Percentiles rank a stretch among this genome's conserved stretches.
Conservation (phyloP, 2,329 filamentous ascomycete species). For the Xylariomycetidae sp. region DNA sequence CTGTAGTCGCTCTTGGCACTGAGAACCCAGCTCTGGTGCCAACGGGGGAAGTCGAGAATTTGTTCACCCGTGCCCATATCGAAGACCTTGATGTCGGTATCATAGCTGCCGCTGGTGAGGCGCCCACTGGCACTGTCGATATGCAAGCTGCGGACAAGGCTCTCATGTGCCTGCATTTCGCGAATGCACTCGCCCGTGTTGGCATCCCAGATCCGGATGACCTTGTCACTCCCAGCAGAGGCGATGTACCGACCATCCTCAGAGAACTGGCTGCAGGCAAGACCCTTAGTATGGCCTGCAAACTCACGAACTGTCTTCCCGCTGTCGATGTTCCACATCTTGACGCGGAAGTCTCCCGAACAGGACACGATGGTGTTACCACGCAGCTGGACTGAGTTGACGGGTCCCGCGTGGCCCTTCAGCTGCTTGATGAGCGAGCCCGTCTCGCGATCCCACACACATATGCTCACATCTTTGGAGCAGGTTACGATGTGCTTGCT, state of each 20-base stretch:
- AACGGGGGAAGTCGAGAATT: constrained; percentile 81
- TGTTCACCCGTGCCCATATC: constrained; percentile 75
- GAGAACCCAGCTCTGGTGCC: constrained; percentile 95
- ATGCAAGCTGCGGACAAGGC: constrained; percentile 83
- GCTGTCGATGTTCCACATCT: constrained; percentile 90
- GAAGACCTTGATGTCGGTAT: constrained; percentile 92
- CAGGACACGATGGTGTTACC: constrained; percentile 91
- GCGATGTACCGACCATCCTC: constrained; percentile 92
- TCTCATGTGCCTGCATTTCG: constrained; percentile 75
- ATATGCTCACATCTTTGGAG: constrained; percentile 91
- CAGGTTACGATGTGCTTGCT: constrained; percentile 91
- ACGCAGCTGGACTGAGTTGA: constrained; percentile 93
- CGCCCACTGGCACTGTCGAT: constrained; percentile 82
- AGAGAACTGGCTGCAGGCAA: constrained; percentile 93
- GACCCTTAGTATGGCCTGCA: constrained; percentile 79
- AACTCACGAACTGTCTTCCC: constrained; percentile 89
- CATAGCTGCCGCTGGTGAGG: constrained; percentile 88
- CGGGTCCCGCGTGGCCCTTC: constrained; percentile 79
- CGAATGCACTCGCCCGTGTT: constrained; percentile 79
- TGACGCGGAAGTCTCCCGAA: constrained; percentile 86
- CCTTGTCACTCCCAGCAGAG: constrained; percentile 89
- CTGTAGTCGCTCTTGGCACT: constrained; percentile 94
- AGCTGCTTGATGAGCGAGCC: constrained; percentile 72
- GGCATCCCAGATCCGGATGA: constrained; percentile 94
- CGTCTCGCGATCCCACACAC: constrained; percentile 85